Percentiles rank a stretch among this genome's conserved stretches.
Conservation (phyloP, 495 filamentous ascomycete genomes). For the Tuber borchii region DNA sequence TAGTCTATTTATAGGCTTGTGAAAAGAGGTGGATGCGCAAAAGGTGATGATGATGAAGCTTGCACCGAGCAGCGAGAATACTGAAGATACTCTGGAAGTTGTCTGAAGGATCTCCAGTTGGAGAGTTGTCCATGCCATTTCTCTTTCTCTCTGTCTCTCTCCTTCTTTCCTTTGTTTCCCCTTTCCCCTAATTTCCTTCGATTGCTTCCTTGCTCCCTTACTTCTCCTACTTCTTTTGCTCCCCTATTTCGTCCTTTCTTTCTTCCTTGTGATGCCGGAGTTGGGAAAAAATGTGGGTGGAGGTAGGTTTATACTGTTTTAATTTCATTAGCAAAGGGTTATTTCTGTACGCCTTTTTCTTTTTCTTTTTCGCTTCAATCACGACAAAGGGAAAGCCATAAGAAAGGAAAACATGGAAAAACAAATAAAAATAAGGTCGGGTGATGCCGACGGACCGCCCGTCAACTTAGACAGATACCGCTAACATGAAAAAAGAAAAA, state of each 20-base stretch:
- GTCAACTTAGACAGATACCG: constrained; percentile 11
- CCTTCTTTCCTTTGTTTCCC: background rate
- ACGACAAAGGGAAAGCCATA: background rate
- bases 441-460: constrained; percentile 21
- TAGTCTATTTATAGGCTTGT: constrained; percentile 83
- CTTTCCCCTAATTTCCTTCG: background rate
- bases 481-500: background rate
- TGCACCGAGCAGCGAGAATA: constrained; percentile 64
- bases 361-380: background rate
- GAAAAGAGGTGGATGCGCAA: constrained; percentile 53
- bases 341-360: background rate
- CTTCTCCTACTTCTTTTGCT: background rate
- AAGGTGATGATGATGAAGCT: constrained; percentile 71
- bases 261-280: background rate
- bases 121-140: constrained; percentile 36
- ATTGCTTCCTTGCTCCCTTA: background rate
- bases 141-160: constrained; percentile 11
- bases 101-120: constrained; percentile 38
- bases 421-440: constrained; percentile 16
- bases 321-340: background rate
- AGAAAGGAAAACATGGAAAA: constrained; percentile 12
- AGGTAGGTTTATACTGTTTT: constrained; percentile 9
- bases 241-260: background rate
- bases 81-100: constrained; percentile 39
- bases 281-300: background rate